Evolutionary conservation across 805 yeast genomes (phyloP), one percentile per base, ranked within the genome.

Genomic region (Monosporozyma aerobia): DNA sequence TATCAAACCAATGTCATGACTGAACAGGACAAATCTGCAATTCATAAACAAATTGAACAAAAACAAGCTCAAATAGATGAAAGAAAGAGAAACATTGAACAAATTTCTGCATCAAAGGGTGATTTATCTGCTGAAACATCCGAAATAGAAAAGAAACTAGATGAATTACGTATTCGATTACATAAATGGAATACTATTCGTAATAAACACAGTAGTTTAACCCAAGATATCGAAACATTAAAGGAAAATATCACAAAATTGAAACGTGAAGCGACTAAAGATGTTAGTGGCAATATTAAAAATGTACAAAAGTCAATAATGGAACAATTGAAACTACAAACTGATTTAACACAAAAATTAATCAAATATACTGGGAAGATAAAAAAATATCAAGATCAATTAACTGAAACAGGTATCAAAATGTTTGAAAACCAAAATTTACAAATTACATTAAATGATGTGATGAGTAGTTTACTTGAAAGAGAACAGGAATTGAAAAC

Each of bases 341-440:
- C 68, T 47, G 54, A 47, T 43, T 50, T 52, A 41, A 68, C 62
- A 32, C 54, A 52, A 11, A 52, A 57, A 11, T 48, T 70, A 37
- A 58, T 62, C 1, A 48, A 54, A 1, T 37, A 55, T 2, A 62
- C 69, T 44, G 43, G 49, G 2, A 54, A 65, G 16, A 55, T 66
- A 3, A 69, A 74, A 8, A 51, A 53, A 1, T 50, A 56, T 6
- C 59, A 69, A 14, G 52, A 63, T 22, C 58, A 67, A 40, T 43
- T 70, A 0, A 50, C 70, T 0, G 50, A 63, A 2, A 37, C 61
- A 33, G 63, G 68, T 27, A 57, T 72, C 13, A 54, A 58, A 27
- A 54, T 54, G 29, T 65, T 77, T 46, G 80, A 79, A 53, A 69
- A 69, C 10, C 60, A 65, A 40, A 77, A 78, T 55, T 70, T 69